These are phyloP conservation scores for Themeda triandra DNA, from an alignment of 176 grass and related monocot species.

Conservation along the genomic window DNA sequence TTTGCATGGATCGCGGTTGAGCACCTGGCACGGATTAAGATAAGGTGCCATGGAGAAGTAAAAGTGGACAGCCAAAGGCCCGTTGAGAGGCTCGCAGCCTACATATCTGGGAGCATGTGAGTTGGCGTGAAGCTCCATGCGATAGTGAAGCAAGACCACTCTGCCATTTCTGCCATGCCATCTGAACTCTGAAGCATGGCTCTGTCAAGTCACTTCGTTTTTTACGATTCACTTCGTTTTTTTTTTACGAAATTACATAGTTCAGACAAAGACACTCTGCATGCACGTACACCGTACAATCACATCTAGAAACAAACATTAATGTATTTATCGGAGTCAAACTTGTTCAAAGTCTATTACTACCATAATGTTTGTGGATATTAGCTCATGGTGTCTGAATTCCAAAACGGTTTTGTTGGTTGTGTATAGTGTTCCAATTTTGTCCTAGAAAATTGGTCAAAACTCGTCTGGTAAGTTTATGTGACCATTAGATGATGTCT, in stretches of 20 bases:
- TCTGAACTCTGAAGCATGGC: neutral
- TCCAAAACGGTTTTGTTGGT: neutral
- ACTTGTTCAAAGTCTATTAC: neutral
- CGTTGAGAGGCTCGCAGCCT: conserved; percentile 57
- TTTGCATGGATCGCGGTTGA: conserved; percentile 89
- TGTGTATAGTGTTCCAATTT: neutral
- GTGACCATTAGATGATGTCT: no score
- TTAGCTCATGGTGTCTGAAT: neutral
- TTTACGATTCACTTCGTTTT: neutral
- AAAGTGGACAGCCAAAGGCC: conserved; percentile 39
- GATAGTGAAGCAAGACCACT: conserved; percentile 57
- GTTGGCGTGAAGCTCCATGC: neutral
- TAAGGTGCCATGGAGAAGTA: conserved; percentile 33
- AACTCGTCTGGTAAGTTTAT: no score
- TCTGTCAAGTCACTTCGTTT: neutral
- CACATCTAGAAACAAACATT: neutral
- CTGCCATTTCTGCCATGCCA: conserved; percentile 36
- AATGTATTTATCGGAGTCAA: neutral
- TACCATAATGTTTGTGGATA: neutral
- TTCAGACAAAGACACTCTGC: neutral
- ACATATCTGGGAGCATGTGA: conserved; percentile 58
- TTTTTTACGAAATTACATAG: neutral
- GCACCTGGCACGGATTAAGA: conserved; percentile 67
- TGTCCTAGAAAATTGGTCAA: neutral
- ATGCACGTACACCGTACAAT: neutral